Conservation (phyloP, 805 yeast genomes). For the Wickerhamomyces strasburgensis region DNA sequence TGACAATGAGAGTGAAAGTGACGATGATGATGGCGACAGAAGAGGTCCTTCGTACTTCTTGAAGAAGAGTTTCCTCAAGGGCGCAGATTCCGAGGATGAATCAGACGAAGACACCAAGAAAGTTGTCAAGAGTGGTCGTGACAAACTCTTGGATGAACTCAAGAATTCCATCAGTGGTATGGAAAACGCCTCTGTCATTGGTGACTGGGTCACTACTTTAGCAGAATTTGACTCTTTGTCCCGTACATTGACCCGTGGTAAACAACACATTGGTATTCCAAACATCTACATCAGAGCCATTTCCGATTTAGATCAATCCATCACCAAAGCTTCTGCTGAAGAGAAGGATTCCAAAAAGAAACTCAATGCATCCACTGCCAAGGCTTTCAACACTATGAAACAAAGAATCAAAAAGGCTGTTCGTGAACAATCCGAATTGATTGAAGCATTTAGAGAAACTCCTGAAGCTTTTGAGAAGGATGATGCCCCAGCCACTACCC, state of each 20-base stretch:
- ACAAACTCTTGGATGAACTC: constrained; percentile 86
- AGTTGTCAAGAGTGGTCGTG: constrained; percentile 90
- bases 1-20: constrained; percentile 39
- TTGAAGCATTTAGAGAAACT: constrained; percentile 56
- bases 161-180: constrained; percentile 59
- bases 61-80: constrained; percentile 34
- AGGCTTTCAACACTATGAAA: constrained; percentile 79
- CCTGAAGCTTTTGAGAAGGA: constrained; percentile 73
- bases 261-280: constrained; percentile 71
- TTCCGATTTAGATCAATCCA: constrained; percentile 66
- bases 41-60: constrained; percentile 42
- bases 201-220: constrained; percentile 75
- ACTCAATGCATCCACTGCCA: constrained; percentile 75
- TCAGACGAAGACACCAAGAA: constrained; percentile 69
- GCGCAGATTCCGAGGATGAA: constrained; percentile 38
- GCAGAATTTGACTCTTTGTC: constrained; percentile 75
- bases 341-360: constrained; percentile 49
- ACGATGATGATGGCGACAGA: constrained; percentile 38
- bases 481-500: constrained; percentile 21
- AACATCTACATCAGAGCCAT: constrained; percentile 62
- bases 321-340: constrained; percentile 45
- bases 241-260: constrained; percentile 59
- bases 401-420: constrained; percentile 82
- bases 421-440: constrained; percentile 60
- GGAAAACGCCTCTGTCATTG: constrained; percentile 60